A percentile compares a stretch with the other conserved stretches of the same genome.
Evolutionary conservation across 176 grass and related monocot species (phyloP).

Genomic region (Eleusine coracana): DNA sequence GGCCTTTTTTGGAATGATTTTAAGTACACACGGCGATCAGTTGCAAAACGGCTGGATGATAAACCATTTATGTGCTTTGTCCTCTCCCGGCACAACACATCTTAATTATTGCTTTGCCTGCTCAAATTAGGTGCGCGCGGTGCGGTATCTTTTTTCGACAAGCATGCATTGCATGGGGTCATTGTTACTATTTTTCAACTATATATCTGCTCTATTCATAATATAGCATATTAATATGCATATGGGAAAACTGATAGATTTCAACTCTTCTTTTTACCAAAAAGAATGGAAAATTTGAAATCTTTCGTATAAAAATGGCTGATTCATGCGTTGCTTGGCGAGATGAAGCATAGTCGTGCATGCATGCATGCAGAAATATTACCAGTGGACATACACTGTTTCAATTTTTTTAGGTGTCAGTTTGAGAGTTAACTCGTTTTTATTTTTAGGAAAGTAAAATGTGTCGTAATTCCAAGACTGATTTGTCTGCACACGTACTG

Average conservation of each 20-base stretch:
- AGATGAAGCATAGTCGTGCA: neutral
- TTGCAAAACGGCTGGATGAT: constrained; percentile 15
- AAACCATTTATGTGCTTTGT: neutral
- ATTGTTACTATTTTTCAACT: neutral
- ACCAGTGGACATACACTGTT: neutral
- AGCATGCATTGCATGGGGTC: neutral
- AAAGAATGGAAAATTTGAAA: neutral
- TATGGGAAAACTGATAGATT: neutral
- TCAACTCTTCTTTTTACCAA: neutral
- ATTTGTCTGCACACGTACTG: neutral
- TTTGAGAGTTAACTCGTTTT: too few relatives aligned
- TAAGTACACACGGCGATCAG: neutral
- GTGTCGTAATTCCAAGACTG: neutral
- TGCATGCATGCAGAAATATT: neutral
- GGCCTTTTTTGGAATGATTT: constrained; percentile 29
- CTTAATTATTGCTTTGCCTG: neutral
- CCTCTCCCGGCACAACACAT: neutral
- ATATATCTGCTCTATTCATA: neutral
- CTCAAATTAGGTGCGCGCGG: neutral
- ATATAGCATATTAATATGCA: neutral
- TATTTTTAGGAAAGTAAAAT: neutral
- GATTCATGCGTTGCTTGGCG: too few relatives aligned
- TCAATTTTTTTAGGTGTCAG: neutral
- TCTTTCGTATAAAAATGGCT: too few relatives aligned
- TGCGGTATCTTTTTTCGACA: neutral